Percentiles rank a stretch among this genome's conserved stretches.
Conservation (phyloP, 306 rosid genomes). For the Senna siamea region DNA sequence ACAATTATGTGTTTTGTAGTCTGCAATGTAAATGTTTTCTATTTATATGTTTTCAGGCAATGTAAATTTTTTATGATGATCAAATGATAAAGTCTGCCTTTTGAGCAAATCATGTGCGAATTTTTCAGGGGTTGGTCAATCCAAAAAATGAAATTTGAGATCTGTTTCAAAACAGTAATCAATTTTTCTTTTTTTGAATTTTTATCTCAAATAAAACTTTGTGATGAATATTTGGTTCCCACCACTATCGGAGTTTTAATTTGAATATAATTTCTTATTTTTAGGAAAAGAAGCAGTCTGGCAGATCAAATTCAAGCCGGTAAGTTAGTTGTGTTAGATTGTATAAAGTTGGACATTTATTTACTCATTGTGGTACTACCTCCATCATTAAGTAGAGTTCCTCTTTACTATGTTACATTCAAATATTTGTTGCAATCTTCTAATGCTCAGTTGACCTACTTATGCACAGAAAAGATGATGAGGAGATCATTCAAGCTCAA, state of each 20-base stretch:
- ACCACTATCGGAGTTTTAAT: background rate
- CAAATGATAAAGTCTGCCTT: background rate
- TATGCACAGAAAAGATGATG: conserved; percentile 36
- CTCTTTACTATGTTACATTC: background rate
- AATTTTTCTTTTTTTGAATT: background rate
- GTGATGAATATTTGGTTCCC: background rate
- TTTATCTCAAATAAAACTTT: background rate
- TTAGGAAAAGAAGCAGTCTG: conserved; percentile 14
- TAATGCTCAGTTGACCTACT: background rate
- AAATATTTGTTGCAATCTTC: background rate
- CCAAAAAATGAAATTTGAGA: background rate
- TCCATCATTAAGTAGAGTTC: background rate
- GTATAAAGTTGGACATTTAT: background rate
- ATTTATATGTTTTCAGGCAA: background rate
- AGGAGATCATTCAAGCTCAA: conserved; percentile 48
- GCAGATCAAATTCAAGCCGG: conserved; percentile 16
- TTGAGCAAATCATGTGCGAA: background rate
- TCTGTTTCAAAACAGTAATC: background rate
- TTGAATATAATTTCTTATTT: background rate
- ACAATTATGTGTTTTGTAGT: background rate
- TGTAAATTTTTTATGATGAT: background rate
- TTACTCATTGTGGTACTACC: background rate
- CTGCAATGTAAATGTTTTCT: background rate
- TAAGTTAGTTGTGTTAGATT: background rate
- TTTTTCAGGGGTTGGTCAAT: too few species aligned